phyloP scores from a whole-genome alignment of 2,329 filamentous ascomycete genomes.

The Claviceps quebecensis region DNA sequence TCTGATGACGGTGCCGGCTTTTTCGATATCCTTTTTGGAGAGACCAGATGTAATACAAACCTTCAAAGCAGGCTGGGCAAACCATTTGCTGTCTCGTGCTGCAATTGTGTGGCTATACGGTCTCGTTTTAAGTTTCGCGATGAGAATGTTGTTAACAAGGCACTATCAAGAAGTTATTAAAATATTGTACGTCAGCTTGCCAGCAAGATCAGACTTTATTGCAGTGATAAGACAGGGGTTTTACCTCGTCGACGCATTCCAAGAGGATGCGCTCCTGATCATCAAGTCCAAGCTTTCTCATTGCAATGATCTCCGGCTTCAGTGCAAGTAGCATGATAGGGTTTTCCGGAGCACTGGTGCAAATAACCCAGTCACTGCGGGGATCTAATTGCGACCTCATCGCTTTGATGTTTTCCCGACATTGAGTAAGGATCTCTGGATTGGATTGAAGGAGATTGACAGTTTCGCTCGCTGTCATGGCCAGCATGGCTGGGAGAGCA shows the following conservation, averaged over 20 bases:
- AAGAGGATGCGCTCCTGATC: slow-evolving; percentile 79
- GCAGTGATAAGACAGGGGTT: slow-evolving; percentile 10
- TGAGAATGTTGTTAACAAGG: slow-evolving; percentile 75
- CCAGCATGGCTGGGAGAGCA: slow-evolving; percentile 81
- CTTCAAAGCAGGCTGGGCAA: slow-evolving; percentile 70
- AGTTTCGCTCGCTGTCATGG: slow-evolving; percentile 90
- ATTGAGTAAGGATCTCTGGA: slow-evolving; percentile 63
- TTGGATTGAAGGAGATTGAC: slow-evolving; percentile 74
- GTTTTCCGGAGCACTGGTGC: slow-evolving; percentile 70
- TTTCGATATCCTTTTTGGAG: slow-evolving; percentile 90
- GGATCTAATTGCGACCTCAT: slow-evolving; percentile 84
- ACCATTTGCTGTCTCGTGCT: slow-evolving; percentile 55
- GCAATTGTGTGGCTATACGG: slow-evolving; percentile 50
- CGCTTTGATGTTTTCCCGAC: slow-evolving; percentile 73
- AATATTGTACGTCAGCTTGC: neutral
- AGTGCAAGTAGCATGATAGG: slow-evolving; percentile 73
- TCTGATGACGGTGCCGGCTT: slow-evolving; percentile 73
- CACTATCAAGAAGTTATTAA: slow-evolving; percentile 34
- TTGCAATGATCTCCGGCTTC: slow-evolving; percentile 67
- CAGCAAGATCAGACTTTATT: neutral
- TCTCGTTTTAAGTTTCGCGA: slow-evolving; percentile 72
- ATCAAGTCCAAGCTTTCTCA: slow-evolving; percentile 50
- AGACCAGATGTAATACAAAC: slow-evolving; percentile 80
- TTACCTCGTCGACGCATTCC: slow-evolving; percentile 92
- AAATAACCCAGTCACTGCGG: slow-evolving; percentile 81